These are phyloP conservation scores for Begonia masoniana DNA, from an alignment of 306 rosid species.

Conservation along the genomic window DNA sequence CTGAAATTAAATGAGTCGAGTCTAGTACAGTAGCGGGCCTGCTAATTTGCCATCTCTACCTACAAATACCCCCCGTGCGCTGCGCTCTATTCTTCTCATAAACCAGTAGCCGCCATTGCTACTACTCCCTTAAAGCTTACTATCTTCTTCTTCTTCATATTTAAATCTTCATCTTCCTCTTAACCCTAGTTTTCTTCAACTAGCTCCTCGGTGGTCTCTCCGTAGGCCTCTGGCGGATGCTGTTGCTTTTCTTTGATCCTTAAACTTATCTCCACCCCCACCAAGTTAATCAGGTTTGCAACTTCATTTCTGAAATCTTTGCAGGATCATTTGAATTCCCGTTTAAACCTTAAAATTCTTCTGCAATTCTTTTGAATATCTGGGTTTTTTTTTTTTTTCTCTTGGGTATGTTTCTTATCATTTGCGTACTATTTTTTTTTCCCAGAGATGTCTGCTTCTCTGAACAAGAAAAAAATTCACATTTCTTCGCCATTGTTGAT, in stretches of 20 bases:
- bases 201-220: neutral
- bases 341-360: neutral
- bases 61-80: constrained; percentile 16
- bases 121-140: constrained; percentile 18
- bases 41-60: no score
- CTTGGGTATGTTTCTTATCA: neutral
- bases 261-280: neutral
- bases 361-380: neutral
- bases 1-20: no score
- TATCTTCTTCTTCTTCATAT: constrained; percentile 8
- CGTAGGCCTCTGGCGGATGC: no score
- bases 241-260: constrained; percentile 1
- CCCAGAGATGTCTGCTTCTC: constrained; percentile 21
- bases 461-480: constrained; percentile 19
- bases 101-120: constrained; percentile 31
- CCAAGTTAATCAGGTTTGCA: neutral
- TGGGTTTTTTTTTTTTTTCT: neutral
- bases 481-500: constrained; percentile 11
- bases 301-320: neutral
- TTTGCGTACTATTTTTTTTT: neutral
- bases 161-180: neutral
- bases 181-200: constrained; percentile 17
- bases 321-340: neutral
- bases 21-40: no score
- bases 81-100: constrained; percentile 14